Evolutionary conservation across 148 eudicot species (phyloP).

Genomic region (Rhododendron griersonianum): DNA sequence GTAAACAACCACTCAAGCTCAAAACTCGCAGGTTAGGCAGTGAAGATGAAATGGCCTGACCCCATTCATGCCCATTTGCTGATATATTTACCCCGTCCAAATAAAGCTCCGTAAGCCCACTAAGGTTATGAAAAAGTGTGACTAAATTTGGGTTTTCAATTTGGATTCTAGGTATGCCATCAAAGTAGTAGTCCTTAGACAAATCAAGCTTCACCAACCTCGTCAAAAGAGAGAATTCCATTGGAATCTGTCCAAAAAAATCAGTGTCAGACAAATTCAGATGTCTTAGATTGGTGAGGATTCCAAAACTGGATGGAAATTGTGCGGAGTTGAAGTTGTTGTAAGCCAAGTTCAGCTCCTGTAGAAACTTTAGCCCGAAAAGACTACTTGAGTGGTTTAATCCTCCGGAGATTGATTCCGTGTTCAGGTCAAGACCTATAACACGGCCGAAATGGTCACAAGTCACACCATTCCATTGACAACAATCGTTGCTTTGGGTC

Average conservation of each 20-base stretch:
- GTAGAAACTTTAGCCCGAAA: too few species aligned
- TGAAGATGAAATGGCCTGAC: conserved; percentile 14
- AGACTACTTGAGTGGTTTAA: background rate
- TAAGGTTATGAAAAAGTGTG: conserved; percentile 2
- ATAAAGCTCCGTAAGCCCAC: conserved; percentile 3
- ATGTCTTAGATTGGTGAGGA: too few species aligned
- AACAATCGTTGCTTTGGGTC: conserved; percentile 27
- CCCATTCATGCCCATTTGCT: background rate
- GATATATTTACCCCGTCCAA: conserved; percentile 14
- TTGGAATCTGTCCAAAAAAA: conserved; percentile 23
- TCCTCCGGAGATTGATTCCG: conserved; percentile 16
- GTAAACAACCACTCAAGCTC: conserved; percentile 8
- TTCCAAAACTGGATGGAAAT: too few species aligned
- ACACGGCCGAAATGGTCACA: conserved; percentile 16
- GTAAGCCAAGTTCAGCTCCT: too few species aligned
- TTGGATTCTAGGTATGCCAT: background rate
- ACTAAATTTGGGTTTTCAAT: background rate
- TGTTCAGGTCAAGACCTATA: conserved; percentile 21
- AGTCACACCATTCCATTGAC: conserved; percentile 16
- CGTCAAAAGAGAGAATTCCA: conserved; percentile 19
- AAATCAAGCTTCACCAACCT: conserved; percentile 25
- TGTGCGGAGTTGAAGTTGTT: too few species aligned
- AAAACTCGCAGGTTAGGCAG: conserved; percentile 20
- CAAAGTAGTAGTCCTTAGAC: background rate
- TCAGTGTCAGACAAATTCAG: too few species aligned